Conservation (phyloP, 495 filamentous ascomycete species). For the Cercophora scortea region DNA sequence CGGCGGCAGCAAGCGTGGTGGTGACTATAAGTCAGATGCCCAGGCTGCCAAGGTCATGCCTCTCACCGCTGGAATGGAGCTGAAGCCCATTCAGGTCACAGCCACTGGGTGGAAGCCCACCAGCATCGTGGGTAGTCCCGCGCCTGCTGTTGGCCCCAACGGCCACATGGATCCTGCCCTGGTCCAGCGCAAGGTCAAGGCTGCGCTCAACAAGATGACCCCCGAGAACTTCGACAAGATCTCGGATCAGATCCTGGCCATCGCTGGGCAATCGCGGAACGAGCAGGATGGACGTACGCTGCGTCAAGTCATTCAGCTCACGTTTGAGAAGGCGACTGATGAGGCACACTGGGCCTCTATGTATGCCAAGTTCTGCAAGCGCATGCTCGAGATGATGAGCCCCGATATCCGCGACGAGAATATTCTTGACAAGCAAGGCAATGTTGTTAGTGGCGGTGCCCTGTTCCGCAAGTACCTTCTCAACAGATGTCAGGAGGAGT, state of each 20-base stretch:
- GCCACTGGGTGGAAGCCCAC: conserved; percentile 83
- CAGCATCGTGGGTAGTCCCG: conserved; percentile 44
- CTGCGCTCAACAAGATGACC: conserved; percentile 98
- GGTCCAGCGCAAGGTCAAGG: conserved; percentile 98
- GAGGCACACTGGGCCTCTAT: conserved; percentile 98
- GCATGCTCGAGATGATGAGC: conserved; percentile 95
- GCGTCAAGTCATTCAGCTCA: conserved; percentile 95
- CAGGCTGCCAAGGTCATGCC: conserved; percentile 77
- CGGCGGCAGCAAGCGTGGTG: conserved; percentile 55
- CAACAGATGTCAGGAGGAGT: conserved; percentile 97
- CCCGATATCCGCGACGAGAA: conserved; percentile 90
- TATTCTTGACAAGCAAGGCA: conserved; percentile 76
- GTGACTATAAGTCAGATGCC: conserved; percentile 48
- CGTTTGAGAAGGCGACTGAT: conserved; percentile 98
- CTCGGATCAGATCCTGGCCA: conserved; percentile 82
- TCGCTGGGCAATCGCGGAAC: conserved; percentile 90
- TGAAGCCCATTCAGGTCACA: conserved; percentile 69
- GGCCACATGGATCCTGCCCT: conserved; percentile 77
- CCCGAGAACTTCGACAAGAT: conserved; percentile 98
- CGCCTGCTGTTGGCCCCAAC: conserved; percentile 36
- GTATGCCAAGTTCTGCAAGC: conserved; percentile 98
- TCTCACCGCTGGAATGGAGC: conserved; percentile 67
- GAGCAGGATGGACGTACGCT: conserved; percentile 91
- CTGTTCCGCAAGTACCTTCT: conserved; percentile 98
- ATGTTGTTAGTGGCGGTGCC: conserved; percentile 82